Base-by-base conservation (phyloP, 176 grass and related monocot genomes). In the Alopecurus myosuroides region DNA sequence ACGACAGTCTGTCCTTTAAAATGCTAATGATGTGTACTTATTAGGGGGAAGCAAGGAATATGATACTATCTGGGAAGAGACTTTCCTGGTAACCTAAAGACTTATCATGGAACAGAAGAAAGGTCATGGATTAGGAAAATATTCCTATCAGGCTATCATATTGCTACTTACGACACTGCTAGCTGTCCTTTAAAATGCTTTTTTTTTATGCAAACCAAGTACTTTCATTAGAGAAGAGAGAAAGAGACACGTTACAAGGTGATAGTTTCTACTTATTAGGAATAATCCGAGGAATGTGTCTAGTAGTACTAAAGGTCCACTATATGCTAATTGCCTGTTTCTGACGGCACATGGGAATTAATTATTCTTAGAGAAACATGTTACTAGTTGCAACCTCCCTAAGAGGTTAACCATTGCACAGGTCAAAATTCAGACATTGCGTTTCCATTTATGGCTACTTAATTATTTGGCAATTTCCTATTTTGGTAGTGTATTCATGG, bases 301-400 rank as follows among this genome's bases (percentile, higher is more conserved):
- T 83, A 70, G 0, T 18, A 80, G 49, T 60, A 79, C 58, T 80
- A 9, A 49, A 74, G 75, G 68, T 79, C 75, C 75, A 79, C 56
- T 65, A 10, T 52, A 40, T 88, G 52, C 53, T 61, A 88, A 70
- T 42, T 86, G 77, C 74, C n/a, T 78, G 55, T 74, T 74, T 88
- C 55, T 81, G 36, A 57, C 48, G 46, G 73, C 86, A 85, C 64
- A 92, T 92, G 82, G 78, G 60, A 78, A 40, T 85, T 78, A 66
- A 77, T 74, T 88, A 36, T 49, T 63, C 26, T 68, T 50, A 68
- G 55, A 50, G 55, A 77, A 82, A 13, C 50, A 62, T 56, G 63
- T 61, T 82, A 72, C 71, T 78, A 82, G 55, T 60, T 81, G 81
- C 60, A 70, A 76, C 89, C 20, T 74, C 86, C 85, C 30, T 49